These are phyloP conservation scores for Fusarium neocosmosporiellum DNA, from an alignment of 2,329 filamentous ascomycete species.

Conservation along the genomic window DNA sequence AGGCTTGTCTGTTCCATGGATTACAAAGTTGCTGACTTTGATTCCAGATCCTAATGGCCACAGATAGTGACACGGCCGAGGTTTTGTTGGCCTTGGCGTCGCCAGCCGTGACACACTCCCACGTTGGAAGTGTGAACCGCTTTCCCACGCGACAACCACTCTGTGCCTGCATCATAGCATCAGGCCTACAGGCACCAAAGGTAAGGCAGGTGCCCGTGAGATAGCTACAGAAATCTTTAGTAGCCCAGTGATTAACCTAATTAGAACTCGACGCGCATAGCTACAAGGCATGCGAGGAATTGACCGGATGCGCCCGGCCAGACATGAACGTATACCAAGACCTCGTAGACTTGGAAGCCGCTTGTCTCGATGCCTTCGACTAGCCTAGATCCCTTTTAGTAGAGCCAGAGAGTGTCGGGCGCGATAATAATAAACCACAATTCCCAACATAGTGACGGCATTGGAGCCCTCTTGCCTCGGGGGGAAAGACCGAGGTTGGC, in stretches of 20 bases:
- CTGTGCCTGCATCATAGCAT: too few relatives aligned
- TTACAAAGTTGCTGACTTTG: not conserved
- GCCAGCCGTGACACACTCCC: not conserved
- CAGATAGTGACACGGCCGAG: not conserved
- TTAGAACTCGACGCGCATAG: not conserved
- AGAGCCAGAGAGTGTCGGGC: not conserved
- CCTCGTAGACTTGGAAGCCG: too few relatives aligned
- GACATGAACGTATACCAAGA: too few relatives aligned
- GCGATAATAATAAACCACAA: not conserved
- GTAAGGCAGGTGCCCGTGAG: accelerated
- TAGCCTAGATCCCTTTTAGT: not conserved
- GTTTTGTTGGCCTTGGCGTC: not conserved
- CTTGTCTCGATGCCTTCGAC: not conserved
- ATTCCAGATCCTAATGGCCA: not conserved
- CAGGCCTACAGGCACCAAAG: too few relatives aligned
- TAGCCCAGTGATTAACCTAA: not conserved
- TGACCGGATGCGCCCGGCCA: too few relatives aligned
- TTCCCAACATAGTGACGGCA: not conserved
- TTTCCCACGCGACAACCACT: not conserved
- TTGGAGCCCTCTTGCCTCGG: not conserved
- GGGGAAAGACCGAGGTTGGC: not conserved
- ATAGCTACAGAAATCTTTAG: not conserved
- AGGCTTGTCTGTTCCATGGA: not conserved
- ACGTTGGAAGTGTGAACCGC: not conserved
- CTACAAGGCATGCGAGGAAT: not conserved